phyloP scores from a whole-genome alignment of 371 early-diverging fungal species.

The Apophysomyces ossiformis region DNA sequence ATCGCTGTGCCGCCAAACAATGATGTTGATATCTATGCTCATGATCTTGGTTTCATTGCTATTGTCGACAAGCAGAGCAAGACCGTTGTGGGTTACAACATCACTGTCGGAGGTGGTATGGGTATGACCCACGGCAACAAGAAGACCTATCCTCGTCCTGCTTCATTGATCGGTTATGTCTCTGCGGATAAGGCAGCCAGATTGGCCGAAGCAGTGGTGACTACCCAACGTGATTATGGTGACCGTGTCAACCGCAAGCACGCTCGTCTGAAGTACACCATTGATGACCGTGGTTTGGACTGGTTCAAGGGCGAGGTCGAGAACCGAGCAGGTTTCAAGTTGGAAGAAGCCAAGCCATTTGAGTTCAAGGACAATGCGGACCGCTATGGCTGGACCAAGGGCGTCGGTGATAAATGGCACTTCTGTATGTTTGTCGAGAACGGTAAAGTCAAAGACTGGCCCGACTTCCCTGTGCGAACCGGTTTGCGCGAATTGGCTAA shows the following conservation, averaged over 20 bases:
- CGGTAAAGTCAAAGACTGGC: conserved; percentile 89
- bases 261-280: conserved; percentile 96
- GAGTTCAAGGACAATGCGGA: conserved; percentile 88
- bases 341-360: conserved; percentile 69
- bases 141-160: conserved; percentile 92
- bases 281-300: conserved; percentile 89
- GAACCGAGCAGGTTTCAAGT: conserved; percentile 71
- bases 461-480: conserved; percentile 75
- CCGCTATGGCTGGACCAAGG: conserved; percentile 90
- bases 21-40: conserved; percentile 95
- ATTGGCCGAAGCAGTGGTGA: conserved; percentile 86
- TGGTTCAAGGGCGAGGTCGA: conserved; percentile 90
- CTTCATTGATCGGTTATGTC: conserved; percentile 77
- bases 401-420: conserved; percentile 74
- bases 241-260: conserved; percentile 97
- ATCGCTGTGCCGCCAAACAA: conserved; percentile 94
- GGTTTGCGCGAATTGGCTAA: conserved; percentile 84
- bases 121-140: conserved; percentile 97
- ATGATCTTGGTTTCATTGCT: conserved; percentile 92
- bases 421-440: conserved; percentile 92
- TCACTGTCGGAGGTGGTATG: conserved; percentile 96
- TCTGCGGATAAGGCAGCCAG: conserved; percentile 78
- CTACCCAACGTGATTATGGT: conserved; percentile 92
- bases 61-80: conserved; percentile 68
- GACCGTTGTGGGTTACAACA: conserved; percentile 86